Conservation (phyloP, 2,329 filamentous ascomycete genomes). For the Blumeriella jaapii region DNA sequence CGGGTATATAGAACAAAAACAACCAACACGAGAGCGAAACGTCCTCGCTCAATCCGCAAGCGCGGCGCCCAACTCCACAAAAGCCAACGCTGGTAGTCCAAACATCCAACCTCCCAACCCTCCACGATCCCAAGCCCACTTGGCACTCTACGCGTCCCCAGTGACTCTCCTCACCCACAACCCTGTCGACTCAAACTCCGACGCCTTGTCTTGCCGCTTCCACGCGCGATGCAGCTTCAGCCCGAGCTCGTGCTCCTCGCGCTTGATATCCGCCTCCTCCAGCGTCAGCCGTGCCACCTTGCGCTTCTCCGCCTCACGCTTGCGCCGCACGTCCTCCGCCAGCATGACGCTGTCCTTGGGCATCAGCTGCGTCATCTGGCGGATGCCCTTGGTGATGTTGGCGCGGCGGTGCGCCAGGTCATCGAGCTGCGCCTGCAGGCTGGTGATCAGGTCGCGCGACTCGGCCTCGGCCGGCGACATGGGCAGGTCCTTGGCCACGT, state of each 20-base stretch:
- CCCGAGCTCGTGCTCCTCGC: constrained; percentile 69
- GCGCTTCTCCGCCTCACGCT: constrained; percentile 42
- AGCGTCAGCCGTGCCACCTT: constrained; percentile 55
- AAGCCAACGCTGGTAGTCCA: no score
- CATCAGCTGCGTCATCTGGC: constrained; percentile 69
- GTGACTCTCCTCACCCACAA: constrained; percentile 75
- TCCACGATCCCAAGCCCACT: no score
- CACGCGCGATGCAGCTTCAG: constrained; percentile 63
- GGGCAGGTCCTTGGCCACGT: constrained; percentile 12
- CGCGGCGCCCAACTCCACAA: no score
- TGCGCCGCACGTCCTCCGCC: constrained; percentile 50
- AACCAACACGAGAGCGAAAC: no score
- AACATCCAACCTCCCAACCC: no score
- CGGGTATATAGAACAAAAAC: no score
- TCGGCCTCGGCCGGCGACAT: constrained; percentile 45
- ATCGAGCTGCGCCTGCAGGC: constrained; percentile 54
- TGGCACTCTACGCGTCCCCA: no score
- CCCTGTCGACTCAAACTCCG: constrained; percentile 51
- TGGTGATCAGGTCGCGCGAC: constrained; percentile 51
- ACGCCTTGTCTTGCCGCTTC: constrained; percentile 61
- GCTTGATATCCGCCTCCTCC: constrained; percentile 61
- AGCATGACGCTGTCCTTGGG: constrained; percentile 58
- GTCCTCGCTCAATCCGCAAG: no score
- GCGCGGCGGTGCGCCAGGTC: constrained; percentile 53
- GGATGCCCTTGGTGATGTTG: constrained; percentile 62